A percentile compares a stretch with the other conserved stretches of the same genome.
phyloP scores from a whole-genome alignment of 1,139 yeast genomes.

The Kodamaea plutei region DNA sequence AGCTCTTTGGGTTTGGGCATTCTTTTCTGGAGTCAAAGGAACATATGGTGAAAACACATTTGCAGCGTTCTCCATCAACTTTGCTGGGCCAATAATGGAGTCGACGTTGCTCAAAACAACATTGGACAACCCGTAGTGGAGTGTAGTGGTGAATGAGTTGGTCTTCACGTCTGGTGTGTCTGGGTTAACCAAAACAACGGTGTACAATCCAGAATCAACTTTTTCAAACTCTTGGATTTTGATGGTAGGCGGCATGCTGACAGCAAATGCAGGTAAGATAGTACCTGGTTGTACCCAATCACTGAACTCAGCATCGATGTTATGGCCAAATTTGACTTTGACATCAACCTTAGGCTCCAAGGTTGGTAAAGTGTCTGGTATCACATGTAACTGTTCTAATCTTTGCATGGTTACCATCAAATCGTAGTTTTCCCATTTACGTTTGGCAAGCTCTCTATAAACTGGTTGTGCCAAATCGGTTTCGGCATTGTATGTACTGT shows the following conservation, averaged over 20 bases:
- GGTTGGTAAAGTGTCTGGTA: slow-evolving; percentile 93
- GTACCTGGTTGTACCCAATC: slow-evolving; percentile 80
- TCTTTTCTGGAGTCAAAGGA: slow-evolving; percentile 90
- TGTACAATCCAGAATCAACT: slow-evolving; percentile 49
- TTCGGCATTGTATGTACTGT: slow-evolving; percentile 42
- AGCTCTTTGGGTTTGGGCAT: slow-evolving; percentile 76
- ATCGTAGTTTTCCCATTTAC: slow-evolving; percentile 69
- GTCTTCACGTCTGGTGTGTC: slow-evolving; percentile 76
- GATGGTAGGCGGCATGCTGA: slow-evolving; percentile 69
- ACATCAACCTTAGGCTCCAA: slow-evolving; percentile 80
- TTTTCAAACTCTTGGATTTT: slow-evolving; percentile 69
- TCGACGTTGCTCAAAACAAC: slow-evolving; percentile 58
- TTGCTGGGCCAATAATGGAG: slow-evolving; percentile 53
- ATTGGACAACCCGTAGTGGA: slow-evolving; percentile 78
- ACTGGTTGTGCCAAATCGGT: slow-evolving; percentile 76
- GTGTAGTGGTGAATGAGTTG: slow-evolving; percentile 67
- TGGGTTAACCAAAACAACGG: slow-evolving; percentile 82
- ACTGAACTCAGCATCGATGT: slow-evolving; percentile 44
- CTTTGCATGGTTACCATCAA: slow-evolving; percentile 82
- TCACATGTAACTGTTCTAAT: slow-evolving; percentile 75
- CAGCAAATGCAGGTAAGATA: slow-evolving; percentile 66
- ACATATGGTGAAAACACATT: slow-evolving; percentile 55
- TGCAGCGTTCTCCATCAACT: slow-evolving; percentile 33
- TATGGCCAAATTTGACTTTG: slow-evolving; percentile 69
- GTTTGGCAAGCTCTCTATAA: slow-evolving; percentile 62